Conservation (phyloP, 2,329 filamentous ascomycete species). For the Orbilia javanica region DNA sequence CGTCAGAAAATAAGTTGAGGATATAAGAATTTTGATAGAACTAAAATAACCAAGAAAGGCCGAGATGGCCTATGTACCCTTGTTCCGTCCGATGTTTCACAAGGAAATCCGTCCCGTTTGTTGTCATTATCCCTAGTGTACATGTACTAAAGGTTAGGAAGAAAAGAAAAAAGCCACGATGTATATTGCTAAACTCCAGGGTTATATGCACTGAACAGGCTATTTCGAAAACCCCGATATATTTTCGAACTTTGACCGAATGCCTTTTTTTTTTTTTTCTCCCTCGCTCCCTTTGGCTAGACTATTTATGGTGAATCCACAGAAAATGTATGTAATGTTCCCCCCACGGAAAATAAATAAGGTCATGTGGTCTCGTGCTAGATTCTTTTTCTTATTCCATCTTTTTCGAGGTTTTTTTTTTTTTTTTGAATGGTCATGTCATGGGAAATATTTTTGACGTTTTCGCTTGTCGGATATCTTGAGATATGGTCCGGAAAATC, state of each 20-base stretch:
- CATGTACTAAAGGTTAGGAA: background rate
- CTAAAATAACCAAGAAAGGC: background rate
- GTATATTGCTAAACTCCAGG: slow-evolving; percentile 43
- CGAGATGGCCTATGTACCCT: slow-evolving; percentile 7
- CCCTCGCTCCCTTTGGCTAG: background rate
- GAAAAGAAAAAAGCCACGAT: slow-evolving; percentile 27
- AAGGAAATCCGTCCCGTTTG: slow-evolving; percentile 42
- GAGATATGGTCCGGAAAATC: slow-evolving; percentile 58
- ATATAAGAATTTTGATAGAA: background rate
- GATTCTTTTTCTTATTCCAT: slow-evolving; percentile 10
- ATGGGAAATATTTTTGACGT: slow-evolving; percentile 1
- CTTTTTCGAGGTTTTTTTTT: slow-evolving; percentile 9
- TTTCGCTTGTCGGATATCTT: slow-evolving; percentile 49
- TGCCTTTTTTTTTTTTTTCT: background rate
- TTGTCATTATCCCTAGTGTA: slow-evolving; percentile 19
- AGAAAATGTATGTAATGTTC: too few species aligned
- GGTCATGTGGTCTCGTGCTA: slow-evolving; percentile 51
- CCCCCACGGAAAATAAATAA: slow-evolving; percentile 22
- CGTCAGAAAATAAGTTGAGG: background rate
- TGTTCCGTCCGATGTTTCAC: slow-evolving; percentile 50
- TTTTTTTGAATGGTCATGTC: slow-evolving; percentile 18
- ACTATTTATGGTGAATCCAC: background rate
- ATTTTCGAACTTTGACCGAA: background rate
- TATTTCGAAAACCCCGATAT: slow-evolving; percentile 41
- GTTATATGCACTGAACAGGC: slow-evolving; percentile 47